Evolutionary conservation across 2,329 filamentous ascomycete genomes (phyloP).

Genomic region (Aspergillus ustus): DNA sequence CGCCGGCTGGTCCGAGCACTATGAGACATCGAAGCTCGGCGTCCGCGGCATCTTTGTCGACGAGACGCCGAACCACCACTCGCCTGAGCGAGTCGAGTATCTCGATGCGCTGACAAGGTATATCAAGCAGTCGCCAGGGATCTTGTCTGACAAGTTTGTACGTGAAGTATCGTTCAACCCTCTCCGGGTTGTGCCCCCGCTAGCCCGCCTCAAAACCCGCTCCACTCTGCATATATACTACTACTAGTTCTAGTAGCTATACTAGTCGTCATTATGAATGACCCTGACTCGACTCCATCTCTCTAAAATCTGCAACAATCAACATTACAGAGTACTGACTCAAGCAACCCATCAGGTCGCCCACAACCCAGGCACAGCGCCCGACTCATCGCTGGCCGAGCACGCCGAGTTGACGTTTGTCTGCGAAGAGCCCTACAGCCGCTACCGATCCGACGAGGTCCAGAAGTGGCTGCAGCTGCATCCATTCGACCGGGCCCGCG

Average conservation of each 20-base stretch:
- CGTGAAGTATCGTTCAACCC: too few relatives aligned
- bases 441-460: slow-evolving; percentile 21
- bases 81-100: slow-evolving; percentile 14
- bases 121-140: slow-evolving; percentile 15
- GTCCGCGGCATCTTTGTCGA: slow-evolving; percentile 25
- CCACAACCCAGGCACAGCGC: slow-evolving; percentile 26
- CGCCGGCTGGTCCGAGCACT: slow-evolving; percentile 17
- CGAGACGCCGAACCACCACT: slow-evolving; percentile 23
- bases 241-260: too few relatives aligned
- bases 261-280: too few relatives aligned
- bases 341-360: slow-evolving; percentile 11
- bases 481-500: slow-evolving; percentile 15
- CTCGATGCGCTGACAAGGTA: slow-evolving; percentile 2
- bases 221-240: too few relatives aligned
- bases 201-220: neutral
- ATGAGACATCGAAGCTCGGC: slow-evolving; percentile 16
- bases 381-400: slow-evolving; percentile 13
- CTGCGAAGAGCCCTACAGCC: slow-evolving; percentile 22
- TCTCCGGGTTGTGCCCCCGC: neutral
- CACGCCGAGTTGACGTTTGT: slow-evolving; percentile 20
- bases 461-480: slow-evolving; percentile 16
- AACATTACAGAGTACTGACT: too few relatives aligned
- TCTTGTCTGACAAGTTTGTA: slow-evolving; percentile 19
- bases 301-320: too few relatives aligned
- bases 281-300: too few relatives aligned